Conservation (phyloP, 257 asterid genomes). For the Capsicum rhomboideum region DNA sequence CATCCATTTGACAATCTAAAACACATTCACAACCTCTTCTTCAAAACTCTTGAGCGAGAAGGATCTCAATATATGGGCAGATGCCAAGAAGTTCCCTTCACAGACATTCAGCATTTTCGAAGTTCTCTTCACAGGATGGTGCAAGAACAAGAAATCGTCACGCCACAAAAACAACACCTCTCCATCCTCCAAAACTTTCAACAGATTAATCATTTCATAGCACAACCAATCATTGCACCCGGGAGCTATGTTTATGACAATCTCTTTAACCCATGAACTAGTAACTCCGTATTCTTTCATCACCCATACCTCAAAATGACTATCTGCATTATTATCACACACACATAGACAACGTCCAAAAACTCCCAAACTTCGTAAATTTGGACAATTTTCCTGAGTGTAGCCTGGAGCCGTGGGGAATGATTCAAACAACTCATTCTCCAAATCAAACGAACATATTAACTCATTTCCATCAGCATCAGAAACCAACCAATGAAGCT, state of each 20-base stretch:
- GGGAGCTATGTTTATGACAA: conserved; percentile 23
- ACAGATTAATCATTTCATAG: conserved; percentile 19
- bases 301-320: conserved; percentile 35
- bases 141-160: conserved; percentile 9
- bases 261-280: conserved; percentile 31
- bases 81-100: background rate
- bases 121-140: background rate
- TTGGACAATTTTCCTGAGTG: background rate
- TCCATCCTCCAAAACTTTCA: conserved; percentile 33
- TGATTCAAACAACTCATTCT: conserved; percentile 26
- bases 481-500: conserved; percentile 44
- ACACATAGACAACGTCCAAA: conserved; percentile 21
- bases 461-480: conserved; percentile 26
- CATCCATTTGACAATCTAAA: background rate
- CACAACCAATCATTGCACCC: conserved; percentile 14
- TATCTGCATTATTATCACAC: conserved; percentile 24
- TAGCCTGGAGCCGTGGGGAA: conserved; percentile 18
- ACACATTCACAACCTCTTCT: background rate
- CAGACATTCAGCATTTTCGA: background rate
- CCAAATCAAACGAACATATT: conserved; percentile 45
- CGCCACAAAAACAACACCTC: conserved; percentile 34
- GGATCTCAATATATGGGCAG: background rate
- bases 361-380: conserved; percentile 28
- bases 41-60: background rate
- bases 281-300: conserved; percentile 42